phyloP scores from a whole-genome alignment of 805 yeast species.

The Saccharomyces cerevisiae region DNA sequence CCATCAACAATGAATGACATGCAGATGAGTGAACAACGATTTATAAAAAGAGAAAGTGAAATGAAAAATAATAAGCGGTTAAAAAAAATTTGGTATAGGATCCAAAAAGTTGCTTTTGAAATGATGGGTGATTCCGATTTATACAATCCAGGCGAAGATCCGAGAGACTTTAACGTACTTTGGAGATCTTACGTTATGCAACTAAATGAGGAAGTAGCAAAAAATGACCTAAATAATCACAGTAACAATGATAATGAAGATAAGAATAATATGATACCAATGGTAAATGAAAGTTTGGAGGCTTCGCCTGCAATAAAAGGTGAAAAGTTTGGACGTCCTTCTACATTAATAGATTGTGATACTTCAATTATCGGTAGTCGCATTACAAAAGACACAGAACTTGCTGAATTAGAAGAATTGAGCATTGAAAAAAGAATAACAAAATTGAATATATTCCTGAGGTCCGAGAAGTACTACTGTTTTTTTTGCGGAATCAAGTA shows the following conservation, averaged over 20 bases:
- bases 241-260: constrained; percentile 7
- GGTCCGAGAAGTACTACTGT: constrained; percentile 38
- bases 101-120: constrained; percentile 38
- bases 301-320: not conserved
- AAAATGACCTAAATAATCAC: constrained; percentile 6
- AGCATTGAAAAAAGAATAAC: constrained; percentile 24
- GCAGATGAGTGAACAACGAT: constrained; percentile 7
- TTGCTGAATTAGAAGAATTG: constrained; percentile 24
- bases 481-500: constrained; percentile 42
- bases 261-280: constrained; percentile 4
- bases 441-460: constrained; percentile 33
- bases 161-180: constrained; percentile 32
- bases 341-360: not conserved
- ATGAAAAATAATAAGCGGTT: constrained; percentile 8
- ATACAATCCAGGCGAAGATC: constrained; percentile 18
- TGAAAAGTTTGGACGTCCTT: not conserved
- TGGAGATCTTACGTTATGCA: constrained; percentile 36
- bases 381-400: constrained; percentile 26
- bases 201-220: constrained; percentile 7
- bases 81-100: constrained; percentile 15
- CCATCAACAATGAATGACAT: not conserved
- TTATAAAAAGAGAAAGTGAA: constrained; percentile 14
- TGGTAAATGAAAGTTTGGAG: constrained; percentile 1
- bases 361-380: not conserved
- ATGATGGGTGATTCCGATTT: constrained; percentile 34